These are phyloP conservation scores for Phialocephala sp. DNA, from an alignment of 2,329 filamentous ascomycete genomes.

Conservation along the genomic window DNA sequence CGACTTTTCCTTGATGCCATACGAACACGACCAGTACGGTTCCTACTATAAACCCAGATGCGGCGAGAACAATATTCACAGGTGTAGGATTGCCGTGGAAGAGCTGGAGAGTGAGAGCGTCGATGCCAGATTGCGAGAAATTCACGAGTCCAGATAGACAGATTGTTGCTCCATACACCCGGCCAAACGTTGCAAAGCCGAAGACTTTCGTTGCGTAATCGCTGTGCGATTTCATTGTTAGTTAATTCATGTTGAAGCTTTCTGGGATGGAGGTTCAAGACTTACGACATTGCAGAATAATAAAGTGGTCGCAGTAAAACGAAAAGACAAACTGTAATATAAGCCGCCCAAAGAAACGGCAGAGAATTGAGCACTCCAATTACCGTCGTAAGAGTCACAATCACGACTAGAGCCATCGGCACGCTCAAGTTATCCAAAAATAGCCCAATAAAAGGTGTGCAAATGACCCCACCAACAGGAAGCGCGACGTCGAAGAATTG, in stretches of 20 bases:
- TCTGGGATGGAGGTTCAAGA: slow-evolving; percentile 3
- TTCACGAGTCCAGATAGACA: slow-evolving; percentile 23
- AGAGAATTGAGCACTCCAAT: slow-evolving; percentile 23
- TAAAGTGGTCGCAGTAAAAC: slow-evolving; percentile 20
- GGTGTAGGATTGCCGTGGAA: slow-evolving; percentile 22
- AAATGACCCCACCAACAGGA: slow-evolving; percentile 18
- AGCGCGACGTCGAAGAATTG: slow-evolving; percentile 21
- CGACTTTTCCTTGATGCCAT: slow-evolving; percentile 9
- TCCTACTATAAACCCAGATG: slow-evolving; percentile 16
- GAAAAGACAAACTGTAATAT: slow-evolving; percentile 19
- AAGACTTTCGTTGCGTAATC: slow-evolving; percentile 25
- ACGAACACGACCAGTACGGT: slow-evolving; percentile 16
- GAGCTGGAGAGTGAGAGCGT: slow-evolving; percentile 18
- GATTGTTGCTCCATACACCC: slow-evolving; percentile 21
- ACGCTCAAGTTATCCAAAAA: slow-evolving; percentile 22
- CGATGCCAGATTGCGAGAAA: slow-evolving; percentile 20
- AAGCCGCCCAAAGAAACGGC: slow-evolving; percentile 18
- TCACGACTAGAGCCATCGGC: slow-evolving; percentile 13
- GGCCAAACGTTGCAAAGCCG: slow-evolving; percentile 22
- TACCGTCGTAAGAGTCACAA: slow-evolving; percentile 16
- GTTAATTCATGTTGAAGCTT: background rate
- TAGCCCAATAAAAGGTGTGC: slow-evolving; percentile 22
- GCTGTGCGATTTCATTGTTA: background rate
- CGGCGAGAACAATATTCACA: slow-evolving; percentile 19
- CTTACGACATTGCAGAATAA: slow-evolving; percentile 26